phyloP scores from a whole-genome alignment of 2,329 filamentous ascomycete species.

The Aurifilum marmelostoma region DNA sequence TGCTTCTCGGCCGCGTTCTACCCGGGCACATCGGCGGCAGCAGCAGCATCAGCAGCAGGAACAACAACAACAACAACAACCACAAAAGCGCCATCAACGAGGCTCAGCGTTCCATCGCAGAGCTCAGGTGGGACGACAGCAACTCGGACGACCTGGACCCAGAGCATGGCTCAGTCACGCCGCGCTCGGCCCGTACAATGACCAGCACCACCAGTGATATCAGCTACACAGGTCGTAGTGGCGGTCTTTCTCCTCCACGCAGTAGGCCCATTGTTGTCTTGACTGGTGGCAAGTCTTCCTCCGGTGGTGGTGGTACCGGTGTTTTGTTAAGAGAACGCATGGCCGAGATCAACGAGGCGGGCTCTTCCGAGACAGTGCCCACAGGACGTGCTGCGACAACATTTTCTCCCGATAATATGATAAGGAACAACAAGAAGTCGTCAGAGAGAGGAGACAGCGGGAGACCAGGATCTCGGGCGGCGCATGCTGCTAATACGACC shows the following conservation, averaged over 20 bases:
- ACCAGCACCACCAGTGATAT: slow-evolving; percentile 18
- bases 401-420: background rate
- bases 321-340: background rate
- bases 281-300: background rate
- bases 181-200: slow-evolving; percentile 8
- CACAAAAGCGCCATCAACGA: slow-evolving; percentile 19
- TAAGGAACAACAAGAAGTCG: slow-evolving; percentile 1
- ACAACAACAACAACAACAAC: no score
- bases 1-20: slow-evolving; percentile 18
- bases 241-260: slow-evolving; percentile 23
- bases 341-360: slow-evolving; percentile 4
- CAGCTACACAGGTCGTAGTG: slow-evolving; percentile 19
- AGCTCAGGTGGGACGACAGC: slow-evolving; percentile 21
- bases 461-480: slow-evolving; percentile 7
- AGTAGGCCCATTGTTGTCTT: slow-evolving; percentile 5
- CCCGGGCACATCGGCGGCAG: slow-evolving; percentile 8
- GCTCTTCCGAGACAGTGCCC: background rate
- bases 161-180: slow-evolving; percentile 13
- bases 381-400: background rate
- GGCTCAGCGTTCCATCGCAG: slow-evolving; percentile 19
- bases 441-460: slow-evolving; percentile 5
- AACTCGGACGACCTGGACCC: slow-evolving; percentile 13
- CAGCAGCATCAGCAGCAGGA: no score
- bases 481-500: background rate
- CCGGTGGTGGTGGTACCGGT: background rate